A percentile compares a stretch with the other conserved stretches of the same genome.
Evolutionary conservation across 1,139 yeast genomes (phyloP).

Genomic region (Sugiyamaella sp.): DNA sequence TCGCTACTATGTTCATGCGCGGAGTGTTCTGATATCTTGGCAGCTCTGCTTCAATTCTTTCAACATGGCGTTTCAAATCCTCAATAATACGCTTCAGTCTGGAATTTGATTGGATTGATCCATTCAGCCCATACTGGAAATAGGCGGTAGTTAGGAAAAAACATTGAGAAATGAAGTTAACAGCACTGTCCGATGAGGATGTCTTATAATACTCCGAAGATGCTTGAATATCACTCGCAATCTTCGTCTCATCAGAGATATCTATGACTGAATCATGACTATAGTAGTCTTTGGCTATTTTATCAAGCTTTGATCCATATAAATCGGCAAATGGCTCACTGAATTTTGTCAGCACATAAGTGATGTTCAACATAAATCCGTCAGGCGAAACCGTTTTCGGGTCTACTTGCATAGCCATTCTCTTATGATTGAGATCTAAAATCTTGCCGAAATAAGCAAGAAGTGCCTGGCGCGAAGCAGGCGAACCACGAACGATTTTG

Average conservation of each 20-base stretch:
- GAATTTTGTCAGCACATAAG: conserved; percentile 66
- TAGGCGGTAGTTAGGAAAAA: conserved; percentile 79
- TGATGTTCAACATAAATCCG: conserved; percentile 79
- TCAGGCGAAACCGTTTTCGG: conserved; percentile 69
- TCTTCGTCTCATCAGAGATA: conserved; percentile 77
- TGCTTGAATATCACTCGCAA: conserved; percentile 74
- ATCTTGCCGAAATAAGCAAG: conserved; percentile 71
- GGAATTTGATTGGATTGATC: conserved; percentile 61
- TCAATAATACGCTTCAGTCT: conserved; percentile 56
- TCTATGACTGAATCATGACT: conserved; percentile 54
- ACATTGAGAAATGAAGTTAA: conserved; percentile 87
- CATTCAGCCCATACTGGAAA: conserved; percentile 88
- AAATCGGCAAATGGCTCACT: conserved; percentile 83
- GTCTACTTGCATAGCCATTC: conserved; percentile 86
- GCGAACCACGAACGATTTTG: conserved; percentile 75
- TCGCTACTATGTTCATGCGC: conserved; percentile 30
- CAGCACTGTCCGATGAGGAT: conserved; percentile 38
- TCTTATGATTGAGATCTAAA: conserved; percentile 77
- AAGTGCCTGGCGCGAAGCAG: conserved; percentile 61
- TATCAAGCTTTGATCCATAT: conserved; percentile 61
- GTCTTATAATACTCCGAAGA: conserved; percentile 57
- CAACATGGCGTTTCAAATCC: conserved; percentile 56
- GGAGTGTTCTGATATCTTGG: conserved; percentile 38
- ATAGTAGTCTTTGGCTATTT: conserved; percentile 72
- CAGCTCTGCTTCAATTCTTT: conserved; percentile 43